These are phyloP conservation scores for Neurospora sublineolata DNA, from an alignment of 495 filamentous ascomycete species.

Conservation along the genomic window DNA sequence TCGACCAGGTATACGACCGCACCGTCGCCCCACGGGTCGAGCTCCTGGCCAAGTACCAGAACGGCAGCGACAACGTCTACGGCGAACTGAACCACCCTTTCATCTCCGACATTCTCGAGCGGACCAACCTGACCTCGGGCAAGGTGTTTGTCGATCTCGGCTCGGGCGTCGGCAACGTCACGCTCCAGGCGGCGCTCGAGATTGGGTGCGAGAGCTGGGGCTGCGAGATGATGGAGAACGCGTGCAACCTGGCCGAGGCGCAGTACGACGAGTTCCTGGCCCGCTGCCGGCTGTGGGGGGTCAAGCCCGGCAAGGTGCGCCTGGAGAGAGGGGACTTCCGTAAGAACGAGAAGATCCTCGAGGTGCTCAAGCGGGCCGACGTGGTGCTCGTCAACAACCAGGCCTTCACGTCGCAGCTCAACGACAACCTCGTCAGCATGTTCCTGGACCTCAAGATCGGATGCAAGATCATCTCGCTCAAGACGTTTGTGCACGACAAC, in stretches of 20 bases:
- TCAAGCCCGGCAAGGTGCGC: constrained; percentile 63
- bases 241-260: constrained; percentile 69
- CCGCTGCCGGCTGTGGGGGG: constrained; percentile 81
- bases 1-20: constrained; percentile 80
- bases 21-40: constrained; percentile 84
- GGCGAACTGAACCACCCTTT: constrained; percentile 84
- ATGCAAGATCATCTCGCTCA: constrained; percentile 59
- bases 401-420: constrained; percentile 77
- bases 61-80: constrained; percentile 84
- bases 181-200: constrained; percentile 86
- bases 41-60: constrained; percentile 67
- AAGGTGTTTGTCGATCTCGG: constrained; percentile 90
- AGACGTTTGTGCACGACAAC: constrained; percentile 36
- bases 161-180: constrained; percentile 90
- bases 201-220: constrained; percentile 92
- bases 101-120: constrained; percentile 64
- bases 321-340: constrained; percentile 81
- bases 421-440: constrained; percentile 74
- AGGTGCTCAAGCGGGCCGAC: constrained; percentile 69
- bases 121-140: constrained; percentile 62
- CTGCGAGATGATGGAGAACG: constrained; percentile 88
- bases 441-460: constrained; percentile 93
- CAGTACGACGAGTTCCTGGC: constrained; percentile 79
- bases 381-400: constrained; percentile 96
- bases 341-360: constrained; percentile 55